A percentile compares a stretch with the other conserved stretches of the same genome.
phyloP scores from a whole-genome alignment of 139 green algal species.

The Chlorella ohadii region DNA sequence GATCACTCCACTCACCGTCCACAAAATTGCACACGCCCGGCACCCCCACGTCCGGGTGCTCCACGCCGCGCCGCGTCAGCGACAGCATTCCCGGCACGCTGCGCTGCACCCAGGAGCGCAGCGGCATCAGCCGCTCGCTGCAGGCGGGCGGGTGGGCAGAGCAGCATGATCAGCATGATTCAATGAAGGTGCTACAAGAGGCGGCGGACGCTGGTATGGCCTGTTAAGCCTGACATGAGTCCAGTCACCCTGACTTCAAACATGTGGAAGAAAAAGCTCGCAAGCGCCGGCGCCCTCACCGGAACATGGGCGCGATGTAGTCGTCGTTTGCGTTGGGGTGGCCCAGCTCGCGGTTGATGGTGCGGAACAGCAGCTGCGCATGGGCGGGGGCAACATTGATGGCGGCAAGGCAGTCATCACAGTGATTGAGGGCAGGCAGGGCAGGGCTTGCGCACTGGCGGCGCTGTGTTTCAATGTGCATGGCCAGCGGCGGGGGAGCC shows the following conservation, averaged over 20 bases:
- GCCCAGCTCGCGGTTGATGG: conserved; percentile 65
- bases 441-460: no score
- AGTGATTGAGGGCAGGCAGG: not conserved
- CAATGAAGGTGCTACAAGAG: no score
- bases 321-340: conserved; percentile 67
- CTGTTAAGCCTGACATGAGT: no score
- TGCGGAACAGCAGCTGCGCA: conserved; percentile 71
- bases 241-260: no score
- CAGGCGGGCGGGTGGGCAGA: not conserved
- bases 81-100: not conserved
- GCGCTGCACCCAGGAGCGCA: conserved; percentile 39
- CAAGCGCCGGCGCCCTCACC: no score
- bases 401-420: not conserved
- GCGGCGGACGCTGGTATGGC: no score
- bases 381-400: not conserved
- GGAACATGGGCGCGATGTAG: conserved; percentile 57
- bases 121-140: conserved; percentile 71
- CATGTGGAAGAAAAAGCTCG: no score
- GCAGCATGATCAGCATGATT: not conserved
- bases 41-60: conserved; percentile 39
- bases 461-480: no score
- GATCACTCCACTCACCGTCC: conserved; percentile 23
- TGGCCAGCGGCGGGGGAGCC: no score
- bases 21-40: conserved; percentile 77
- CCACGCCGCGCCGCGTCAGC: conserved; percentile 15